These are phyloP conservation scores for Austroboletus niveus DNA, from an alignment of 1,284 basidiomycete species.

Conservation along the genomic window DNA sequence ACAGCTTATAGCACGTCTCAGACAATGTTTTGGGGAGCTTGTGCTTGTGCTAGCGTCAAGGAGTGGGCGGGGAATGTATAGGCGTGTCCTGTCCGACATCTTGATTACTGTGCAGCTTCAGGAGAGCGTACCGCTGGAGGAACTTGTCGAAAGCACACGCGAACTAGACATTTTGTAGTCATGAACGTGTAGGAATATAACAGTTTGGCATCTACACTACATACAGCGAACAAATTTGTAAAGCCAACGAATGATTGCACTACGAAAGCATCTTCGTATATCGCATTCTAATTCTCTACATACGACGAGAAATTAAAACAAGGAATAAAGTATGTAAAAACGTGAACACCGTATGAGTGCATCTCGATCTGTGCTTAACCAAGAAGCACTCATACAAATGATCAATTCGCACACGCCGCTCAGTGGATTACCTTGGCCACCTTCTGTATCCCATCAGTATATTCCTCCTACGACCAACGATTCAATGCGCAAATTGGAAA, in stretches of 20 bases:
- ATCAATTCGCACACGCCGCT: background rate
- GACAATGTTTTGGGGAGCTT: background rate
- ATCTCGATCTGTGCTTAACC: too few relatives aligned
- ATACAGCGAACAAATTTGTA: too few relatives aligned
- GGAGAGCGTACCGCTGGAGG: background rate
- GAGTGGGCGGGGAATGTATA: background rate
- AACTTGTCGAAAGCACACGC: background rate
- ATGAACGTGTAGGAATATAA: too few relatives aligned
- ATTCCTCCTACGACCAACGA: background rate
- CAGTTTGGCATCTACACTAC: too few relatives aligned
- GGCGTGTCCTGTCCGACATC: background rate
- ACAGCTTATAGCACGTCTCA: background rate
- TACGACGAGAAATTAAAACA: too few relatives aligned
- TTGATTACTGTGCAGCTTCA: background rate
- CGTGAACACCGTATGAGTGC: too few relatives aligned
- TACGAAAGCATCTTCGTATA: too few relatives aligned
- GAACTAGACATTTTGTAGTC: background rate
- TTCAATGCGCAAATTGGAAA: constrained; percentile 38
- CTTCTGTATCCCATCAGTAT: background rate
- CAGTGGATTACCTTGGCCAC: too few relatives aligned
- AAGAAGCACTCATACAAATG: too few relatives aligned
- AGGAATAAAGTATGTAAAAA: too few relatives aligned
- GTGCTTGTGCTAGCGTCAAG: background rate
- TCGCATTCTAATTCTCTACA: too few relatives aligned
- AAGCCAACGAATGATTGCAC: too few relatives aligned